Evolutionary conservation across 2,329 filamentous ascomycete genomes (phyloP).

Genomic region (Colletotrichum nymphaeae): DNA sequence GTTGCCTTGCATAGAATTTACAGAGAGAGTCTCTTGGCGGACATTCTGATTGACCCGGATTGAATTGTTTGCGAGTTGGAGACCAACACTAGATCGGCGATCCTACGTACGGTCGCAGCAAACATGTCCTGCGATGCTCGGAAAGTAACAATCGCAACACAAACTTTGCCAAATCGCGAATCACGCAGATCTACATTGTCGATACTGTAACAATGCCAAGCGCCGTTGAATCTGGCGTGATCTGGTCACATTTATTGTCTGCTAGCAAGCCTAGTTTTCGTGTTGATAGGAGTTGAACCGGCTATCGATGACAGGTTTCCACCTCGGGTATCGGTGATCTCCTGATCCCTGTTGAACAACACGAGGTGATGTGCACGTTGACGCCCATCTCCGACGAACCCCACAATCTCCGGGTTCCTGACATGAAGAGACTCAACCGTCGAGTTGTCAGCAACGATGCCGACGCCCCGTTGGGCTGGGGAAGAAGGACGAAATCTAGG

Average conservation of each 20-base stretch:
- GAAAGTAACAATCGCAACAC: constrained; percentile 3
- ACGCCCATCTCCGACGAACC: constrained; percentile 2
- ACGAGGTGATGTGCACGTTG: background rate
- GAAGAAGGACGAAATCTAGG: background rate
- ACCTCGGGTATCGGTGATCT: constrained; percentile 16
- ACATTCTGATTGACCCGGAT: background rate
- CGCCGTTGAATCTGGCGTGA: background rate
- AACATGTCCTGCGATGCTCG: background rate
- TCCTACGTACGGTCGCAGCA: background rate
- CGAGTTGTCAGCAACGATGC: background rate
- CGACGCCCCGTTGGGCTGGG: background rate
- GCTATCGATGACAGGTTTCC: background rate
- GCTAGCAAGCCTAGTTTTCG: background rate
- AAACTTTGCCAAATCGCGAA: background rate
- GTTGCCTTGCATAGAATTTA: background rate
- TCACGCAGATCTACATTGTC: background rate
- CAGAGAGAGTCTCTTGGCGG: background rate
- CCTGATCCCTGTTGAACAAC: background rate
- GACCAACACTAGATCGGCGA: constrained; percentile 2
- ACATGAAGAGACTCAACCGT: background rate
- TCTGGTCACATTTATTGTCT: background rate
- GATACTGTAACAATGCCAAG: background rate
- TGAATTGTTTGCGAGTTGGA: background rate
- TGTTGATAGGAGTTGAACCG: background rate
- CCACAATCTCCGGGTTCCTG: background rate